Percentiles rank a stretch among this genome's conserved stretches.
These are phyloP conservation scores for Penicillium nucicola DNA, from an alignment of 495 filamentous ascomycete species.

Conservation along the genomic window DNA sequence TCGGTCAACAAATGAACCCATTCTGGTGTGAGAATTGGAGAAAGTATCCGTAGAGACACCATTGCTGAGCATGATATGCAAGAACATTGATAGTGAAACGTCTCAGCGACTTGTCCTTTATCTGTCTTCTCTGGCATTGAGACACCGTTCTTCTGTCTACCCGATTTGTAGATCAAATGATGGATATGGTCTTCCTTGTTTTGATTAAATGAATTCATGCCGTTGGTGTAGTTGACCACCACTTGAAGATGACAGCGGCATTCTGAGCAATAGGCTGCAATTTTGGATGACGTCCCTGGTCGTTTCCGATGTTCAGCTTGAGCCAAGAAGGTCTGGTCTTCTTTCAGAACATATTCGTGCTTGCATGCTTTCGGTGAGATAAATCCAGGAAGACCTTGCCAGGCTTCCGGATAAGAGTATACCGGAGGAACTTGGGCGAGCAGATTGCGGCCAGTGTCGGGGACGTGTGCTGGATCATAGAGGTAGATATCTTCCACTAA, in stretches of 20 bases:
- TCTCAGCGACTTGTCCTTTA: conserved; percentile 36
- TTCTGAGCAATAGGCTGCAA: conserved; percentile 53
- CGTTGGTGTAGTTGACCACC: conserved; percentile 38
- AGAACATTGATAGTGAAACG: conserved; percentile 59
- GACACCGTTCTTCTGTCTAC: conserved; percentile 26
- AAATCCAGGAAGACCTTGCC: conserved; percentile 25
- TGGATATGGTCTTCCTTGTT: conserved; percentile 38
- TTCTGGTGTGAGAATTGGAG: conserved; percentile 47
- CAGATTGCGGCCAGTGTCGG: conserved; percentile 47
- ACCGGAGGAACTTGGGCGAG: conserved; percentile 52
- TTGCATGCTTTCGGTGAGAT: conserved; percentile 47
- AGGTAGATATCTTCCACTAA: conserved; percentile 54
- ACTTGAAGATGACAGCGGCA: conserved; percentile 57
- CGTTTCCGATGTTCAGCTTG: conserved; percentile 33
- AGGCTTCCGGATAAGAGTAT: conserved; percentile 30
- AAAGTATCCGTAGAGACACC: conserved; percentile 53
- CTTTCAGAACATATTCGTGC: conserved; percentile 54
- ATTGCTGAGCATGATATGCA: conserved; percentile 50
- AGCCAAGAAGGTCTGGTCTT: conserved; percentile 47
- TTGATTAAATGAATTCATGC: conserved; percentile 12
- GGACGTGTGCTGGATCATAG: conserved; percentile 53
- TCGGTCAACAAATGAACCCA: conserved; percentile 57
- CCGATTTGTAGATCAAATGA: conserved; percentile 42
- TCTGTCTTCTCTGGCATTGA: conserved; percentile 22
- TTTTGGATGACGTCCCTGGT: conserved; percentile 40